Conservation (phyloP, 192 early-diverging fungal genomes). For the Piromyces sp. region DNA sequence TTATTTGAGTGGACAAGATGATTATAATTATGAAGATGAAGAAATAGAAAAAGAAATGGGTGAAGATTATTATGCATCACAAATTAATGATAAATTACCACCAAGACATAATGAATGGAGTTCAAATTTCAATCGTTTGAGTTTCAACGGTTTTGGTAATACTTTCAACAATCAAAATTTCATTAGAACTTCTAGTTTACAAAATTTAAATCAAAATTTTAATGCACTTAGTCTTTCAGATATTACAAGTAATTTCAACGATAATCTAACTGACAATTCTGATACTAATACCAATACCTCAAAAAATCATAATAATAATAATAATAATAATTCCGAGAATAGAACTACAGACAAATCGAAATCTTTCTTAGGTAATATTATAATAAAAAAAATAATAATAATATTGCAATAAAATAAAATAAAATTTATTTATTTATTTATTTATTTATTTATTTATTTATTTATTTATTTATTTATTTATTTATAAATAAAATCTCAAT, state of each 20-base stretch:
- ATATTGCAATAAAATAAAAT: too few relatives aligned
- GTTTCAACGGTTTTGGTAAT: neutral
- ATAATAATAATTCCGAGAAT: too few relatives aligned
- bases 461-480: too few relatives aligned
- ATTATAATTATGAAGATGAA: constrained; percentile 1
- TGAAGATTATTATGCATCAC: neutral
- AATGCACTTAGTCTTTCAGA: neutral
- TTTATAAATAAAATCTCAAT: too few relatives aligned
- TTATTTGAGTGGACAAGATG: constrained; percentile 3
- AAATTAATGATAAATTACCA: neutral
- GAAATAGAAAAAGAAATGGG: neutral
- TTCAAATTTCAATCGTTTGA: constrained; percentile 8
- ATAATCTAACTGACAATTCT: neutral
- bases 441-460: too few relatives aligned
- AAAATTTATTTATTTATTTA: too few relatives aligned
- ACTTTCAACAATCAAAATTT: neutral
- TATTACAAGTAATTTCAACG: neutral
- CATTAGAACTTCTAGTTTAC: neutral
- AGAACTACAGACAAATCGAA: too few relatives aligned
- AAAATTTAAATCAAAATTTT: neutral
- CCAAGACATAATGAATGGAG: neutral
- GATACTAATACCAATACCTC: neutral
- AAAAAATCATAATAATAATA: too few relatives aligned
- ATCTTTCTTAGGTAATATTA: too few relatives aligned
- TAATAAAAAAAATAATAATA: too few relatives aligned